Evolutionary conservation across 2,329 filamentous ascomycete species (phyloP).

Genomic region (Cladosporium sp.): DNA sequence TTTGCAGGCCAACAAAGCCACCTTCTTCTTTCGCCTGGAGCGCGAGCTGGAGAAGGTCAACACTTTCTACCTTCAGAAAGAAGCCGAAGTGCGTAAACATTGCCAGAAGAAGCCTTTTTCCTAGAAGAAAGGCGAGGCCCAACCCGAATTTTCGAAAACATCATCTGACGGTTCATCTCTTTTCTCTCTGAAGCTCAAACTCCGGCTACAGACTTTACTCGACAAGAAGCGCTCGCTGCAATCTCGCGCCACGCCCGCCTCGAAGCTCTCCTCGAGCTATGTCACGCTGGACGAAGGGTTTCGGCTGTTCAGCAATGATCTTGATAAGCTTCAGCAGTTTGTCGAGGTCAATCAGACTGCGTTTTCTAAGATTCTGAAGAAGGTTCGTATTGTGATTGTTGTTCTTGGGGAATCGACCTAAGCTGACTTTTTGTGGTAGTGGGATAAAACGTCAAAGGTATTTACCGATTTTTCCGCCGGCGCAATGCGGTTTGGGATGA

Average conservation of each 20-base stretch:
- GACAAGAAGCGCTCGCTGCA: conserved; percentile 94
- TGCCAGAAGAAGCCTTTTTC: not conserved
- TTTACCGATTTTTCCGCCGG: conserved; percentile 1
- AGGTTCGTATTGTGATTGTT: conserved; percentile 47
- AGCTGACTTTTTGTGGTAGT: conserved; percentile 54
- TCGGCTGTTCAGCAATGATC: conserved; percentile 90
- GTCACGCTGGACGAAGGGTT: conserved; percentile 94
- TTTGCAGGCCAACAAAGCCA: conserved; percentile 93
- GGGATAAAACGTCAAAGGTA: conserved; percentile 98
- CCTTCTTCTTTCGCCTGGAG: conserved; percentile 98
- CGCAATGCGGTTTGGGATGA: conserved; percentile 20
- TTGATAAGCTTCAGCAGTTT: conserved; percentile 96
- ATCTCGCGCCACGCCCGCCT: conserved; percentile 64
- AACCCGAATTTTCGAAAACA: not conserved
- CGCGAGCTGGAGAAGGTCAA: conserved; percentile 98
- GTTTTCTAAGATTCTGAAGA: conserved; percentile 98
- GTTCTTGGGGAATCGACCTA: conserved; percentile 13
- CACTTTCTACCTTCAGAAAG: conserved; percentile 94
- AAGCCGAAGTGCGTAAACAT: conserved; percentile 71
- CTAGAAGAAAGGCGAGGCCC: conserved; percentile 3
- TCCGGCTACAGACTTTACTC: conserved; percentile 83
- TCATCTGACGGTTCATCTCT: conserved; percentile 5
- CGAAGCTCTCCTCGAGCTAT: conserved; percentile 86
- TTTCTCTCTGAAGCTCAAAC: conserved; percentile 63
- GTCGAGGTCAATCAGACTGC: conserved; percentile 97